A percentile compares a stretch with the other conserved stretches of the same genome.
Evolutionary conservation across 1,284 basidiomycete genomes (phyloP).

Genomic region (Bondarzewia mesenterica): DNA sequence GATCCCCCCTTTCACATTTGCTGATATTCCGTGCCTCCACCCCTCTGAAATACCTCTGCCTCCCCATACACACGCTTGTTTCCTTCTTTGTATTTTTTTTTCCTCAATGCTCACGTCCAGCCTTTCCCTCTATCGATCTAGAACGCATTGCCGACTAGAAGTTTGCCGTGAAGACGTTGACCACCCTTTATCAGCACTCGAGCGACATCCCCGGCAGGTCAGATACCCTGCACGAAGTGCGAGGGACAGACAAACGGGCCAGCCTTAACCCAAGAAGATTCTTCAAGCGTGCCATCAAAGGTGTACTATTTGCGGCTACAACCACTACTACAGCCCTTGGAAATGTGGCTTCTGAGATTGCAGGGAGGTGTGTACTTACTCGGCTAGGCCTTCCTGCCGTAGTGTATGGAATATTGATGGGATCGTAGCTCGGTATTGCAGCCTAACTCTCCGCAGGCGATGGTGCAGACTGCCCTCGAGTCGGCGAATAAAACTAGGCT

Average conservation of each 20-base stretch:
- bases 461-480: slow-evolving; percentile 73
- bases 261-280: slow-evolving; percentile 51
- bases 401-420: no score
- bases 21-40: no score
- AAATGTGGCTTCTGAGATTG: slow-evolving; percentile 68
- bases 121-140: background rate
- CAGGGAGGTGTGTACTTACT: slow-evolving; percentile 41
- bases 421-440: slow-evolving; percentile 73
- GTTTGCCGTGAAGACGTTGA: slow-evolving; percentile 66
- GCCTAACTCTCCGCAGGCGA: slow-evolving; percentile 80
- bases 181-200: slow-evolving; percentile 75
- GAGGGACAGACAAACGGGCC: slow-evolving; percentile 26
- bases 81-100: background rate
- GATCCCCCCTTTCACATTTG: background rate
- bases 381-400: no score
- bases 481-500: slow-evolving; percentile 80
- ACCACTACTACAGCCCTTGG: slow-evolving; percentile 78
- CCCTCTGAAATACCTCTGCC: no score
- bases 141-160: slow-evolving; percentile 85
- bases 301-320: slow-evolving; percentile 66
- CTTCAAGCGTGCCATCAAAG: slow-evolving; percentile 68
- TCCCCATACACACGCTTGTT: background rate
- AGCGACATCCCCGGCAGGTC: slow-evolving; percentile 60
- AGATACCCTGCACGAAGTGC: slow-evolving; percentile 52
- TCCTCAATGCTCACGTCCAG: background rate